Base-by-base conservation (phyloP, 768 basidiomycete genomes). In the Chalciporus chontae region DNA sequence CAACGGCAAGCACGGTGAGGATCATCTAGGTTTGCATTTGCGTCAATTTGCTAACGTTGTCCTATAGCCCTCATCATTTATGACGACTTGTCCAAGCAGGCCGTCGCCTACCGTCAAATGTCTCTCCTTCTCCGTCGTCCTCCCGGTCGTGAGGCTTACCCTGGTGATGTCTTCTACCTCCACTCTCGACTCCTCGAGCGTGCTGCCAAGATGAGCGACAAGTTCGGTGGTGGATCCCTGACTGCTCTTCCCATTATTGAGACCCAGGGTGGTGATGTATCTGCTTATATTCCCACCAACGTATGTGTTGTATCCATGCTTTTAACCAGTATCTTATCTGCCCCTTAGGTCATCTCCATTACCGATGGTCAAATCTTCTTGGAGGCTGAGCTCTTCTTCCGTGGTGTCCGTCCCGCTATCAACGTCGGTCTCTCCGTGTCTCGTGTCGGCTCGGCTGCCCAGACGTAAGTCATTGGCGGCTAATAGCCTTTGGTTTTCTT, bases 391-490 rank as follows among this genome's bases (percentile, higher is more conserved):
- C 87, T 97, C 69, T 99, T 99, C 94, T 97, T 99, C 94, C 94
- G 96, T 80, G 96, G 96, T 85, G 89, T 97, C 61, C 92, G 95
- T 70, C 95, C 96, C 47, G 96, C 96, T 60, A 98, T 98, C 74
- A 98, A 98, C 78, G 96, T 99, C 80, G 96, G 96, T 94, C 92
- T 98, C 55, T 99, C 96, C 52, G 96, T 99, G 60, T 99, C 96
- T 55, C 96, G 96, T 83, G 96, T 99, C 78, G 96, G 96, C 67
- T 98, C 95, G 40, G 95, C 96, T 66, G 96, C 96, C 66, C 96
- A 99, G 78, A 97, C 95, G 94, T 97, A 74, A 70, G 89, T 75
- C 3, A 37, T n/a, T 37, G 31, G 13, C 5, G 40, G 3, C 1
- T 24, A 14, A 1, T 42, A 15, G 19, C 24, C 23, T 1, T 2